Base-by-base conservation (phyloP, 148 eudicot genomes). In the Hydrangea macrophylla region DNA sequence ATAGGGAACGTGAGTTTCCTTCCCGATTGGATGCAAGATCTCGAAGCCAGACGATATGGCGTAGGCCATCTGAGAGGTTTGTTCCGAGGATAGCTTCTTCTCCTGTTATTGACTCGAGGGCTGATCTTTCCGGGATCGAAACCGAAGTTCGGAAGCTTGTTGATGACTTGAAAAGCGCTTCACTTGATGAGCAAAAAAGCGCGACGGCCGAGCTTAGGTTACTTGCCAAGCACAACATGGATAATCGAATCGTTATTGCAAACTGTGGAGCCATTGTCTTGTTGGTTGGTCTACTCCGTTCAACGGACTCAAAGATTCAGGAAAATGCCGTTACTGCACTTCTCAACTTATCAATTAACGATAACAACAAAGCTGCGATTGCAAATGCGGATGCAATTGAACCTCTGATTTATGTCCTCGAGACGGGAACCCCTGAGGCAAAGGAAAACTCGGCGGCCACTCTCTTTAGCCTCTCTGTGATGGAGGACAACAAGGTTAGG, bases 371-470 rank as follows among this genome's bases (percentile, higher is more conserved):
- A 76, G 30, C 78, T 25, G 84, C 82, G 9, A 93, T 93, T 33
- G 92, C 83, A 5, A 81, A 86, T 58, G 84, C 87, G n/a, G 83
- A 80, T 44, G 89, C 92, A 31, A 85, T 93, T 28, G 88, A 88
- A 75, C 91, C 90, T 50, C 77, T 93, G 67, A 80, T 93, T 57
- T 88, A 86, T 61, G 96, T 93, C 37, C 90, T 93, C 13, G 70
- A 79, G 69, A 86, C 85, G 0, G 98, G 98, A 23, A 90, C 74
- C 68, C 76, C 85, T 13, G 98, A 90, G 59, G 96, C 98, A 56
- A 85, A 78, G 70, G 92, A 93, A 67, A 93, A 93, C 72, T 75
- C 96, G 13, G 98, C 98, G 60, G 96, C 95, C 9, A 80, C 98
- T 44, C 90, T 93, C 32, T 88, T 80, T 66, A 86, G 89, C 68